phyloP scores from a whole-genome alignment of 2,329 filamentous ascomycete genomes.

The Pseudopithomyces maydicus region DNA sequence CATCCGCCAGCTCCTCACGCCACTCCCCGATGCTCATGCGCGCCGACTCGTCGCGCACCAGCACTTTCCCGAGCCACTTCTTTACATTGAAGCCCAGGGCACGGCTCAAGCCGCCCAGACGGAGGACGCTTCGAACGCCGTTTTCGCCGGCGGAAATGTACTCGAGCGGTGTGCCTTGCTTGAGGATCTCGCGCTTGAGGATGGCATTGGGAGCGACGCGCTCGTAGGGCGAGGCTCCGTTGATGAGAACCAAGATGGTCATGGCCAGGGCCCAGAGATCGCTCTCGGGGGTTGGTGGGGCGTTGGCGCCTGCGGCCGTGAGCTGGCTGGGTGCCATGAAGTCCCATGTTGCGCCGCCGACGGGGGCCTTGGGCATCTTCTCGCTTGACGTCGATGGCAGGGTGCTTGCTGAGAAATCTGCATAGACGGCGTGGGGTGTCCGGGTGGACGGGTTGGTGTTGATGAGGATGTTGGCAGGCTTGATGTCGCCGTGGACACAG shows the following conservation, averaged over 20 bases:
- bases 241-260: constrained; percentile 50
- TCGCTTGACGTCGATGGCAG: not conserved
- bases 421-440: constrained; percentile 37
- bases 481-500: constrained; percentile 53
- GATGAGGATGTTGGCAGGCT: constrained; percentile 54
- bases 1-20: constrained; percentile 23
- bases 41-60: constrained; percentile 36
- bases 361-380: constrained; percentile 19
- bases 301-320: constrained; percentile 14
- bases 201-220: constrained; percentile 48
- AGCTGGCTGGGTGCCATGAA: constrained; percentile 49
- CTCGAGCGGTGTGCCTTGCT: constrained; percentile 47
- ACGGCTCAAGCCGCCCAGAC: constrained; percentile 34
- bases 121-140: constrained; percentile 32
- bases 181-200: constrained; percentile 51
- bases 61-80: constrained; percentile 45
- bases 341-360: constrained; percentile 54
- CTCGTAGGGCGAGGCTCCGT: constrained; percentile 49
- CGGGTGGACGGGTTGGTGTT: constrained; percentile 13
- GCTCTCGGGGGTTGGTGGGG: constrained; percentile 38
- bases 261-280: constrained; percentile 55
- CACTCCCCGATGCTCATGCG: constrained; percentile 38
- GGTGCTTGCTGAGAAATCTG: constrained; percentile 50
- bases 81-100: constrained; percentile 31
- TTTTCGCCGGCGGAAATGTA: constrained; percentile 45